Percentiles rank a stretch among this genome's conserved stretches.
Evolutionary conservation across 2,329 filamentous ascomycete genomes (phyloP).

Genomic region (Aspergillus candidus): DNA sequence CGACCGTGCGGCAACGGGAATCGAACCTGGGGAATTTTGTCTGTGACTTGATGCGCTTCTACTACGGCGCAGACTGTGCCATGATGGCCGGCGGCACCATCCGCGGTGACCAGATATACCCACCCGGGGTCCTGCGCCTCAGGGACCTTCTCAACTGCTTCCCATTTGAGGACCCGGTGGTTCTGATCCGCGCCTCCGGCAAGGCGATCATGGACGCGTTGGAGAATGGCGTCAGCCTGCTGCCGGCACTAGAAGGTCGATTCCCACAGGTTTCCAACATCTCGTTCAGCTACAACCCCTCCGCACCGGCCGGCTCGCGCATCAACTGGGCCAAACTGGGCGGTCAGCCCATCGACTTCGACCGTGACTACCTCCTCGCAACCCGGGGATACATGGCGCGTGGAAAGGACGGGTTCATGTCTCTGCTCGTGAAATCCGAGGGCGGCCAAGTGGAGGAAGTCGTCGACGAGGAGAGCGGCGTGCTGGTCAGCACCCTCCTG

Average conservation of each 20-base stretch:
- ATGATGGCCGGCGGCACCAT: conserved; percentile 84
- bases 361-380: conserved; percentile 63
- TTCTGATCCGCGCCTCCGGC: conserved; percentile 67
- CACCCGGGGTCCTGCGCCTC: conserved; percentile 68
- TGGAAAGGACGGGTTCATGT: conserved; percentile 78
- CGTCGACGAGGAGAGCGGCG: conserved; percentile 78
- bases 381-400: conserved; percentile 85
- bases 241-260: conserved; percentile 76
- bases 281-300: conserved; percentile 64
- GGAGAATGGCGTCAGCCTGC: conserved; percentile 74
- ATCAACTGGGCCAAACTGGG: conserved; percentile 59
- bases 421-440: conserved; percentile 67
- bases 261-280: conserved; percentile 88
- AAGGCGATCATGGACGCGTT: conserved; percentile 69
- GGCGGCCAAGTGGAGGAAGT: conserved; percentile 72
- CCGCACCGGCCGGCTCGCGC: conserved; percentile 54
- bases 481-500: conserved; percentile 78
- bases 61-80: conserved; percentile 73
- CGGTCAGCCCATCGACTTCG: conserved; percentile 55
- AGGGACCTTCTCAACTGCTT: conserved; percentile 86
- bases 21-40: conserved; percentile 88
- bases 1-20: conserved; percentile 68
- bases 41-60: conserved; percentile 81
- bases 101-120: conserved; percentile 81
- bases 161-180: conserved; percentile 84